A percentile compares a stretch with the other conserved stretches of the same genome.
phyloP scores from a whole-genome alignment of 2,329 filamentous ascomycete species.

The Paracoccidioides brasiliensis region DNA sequence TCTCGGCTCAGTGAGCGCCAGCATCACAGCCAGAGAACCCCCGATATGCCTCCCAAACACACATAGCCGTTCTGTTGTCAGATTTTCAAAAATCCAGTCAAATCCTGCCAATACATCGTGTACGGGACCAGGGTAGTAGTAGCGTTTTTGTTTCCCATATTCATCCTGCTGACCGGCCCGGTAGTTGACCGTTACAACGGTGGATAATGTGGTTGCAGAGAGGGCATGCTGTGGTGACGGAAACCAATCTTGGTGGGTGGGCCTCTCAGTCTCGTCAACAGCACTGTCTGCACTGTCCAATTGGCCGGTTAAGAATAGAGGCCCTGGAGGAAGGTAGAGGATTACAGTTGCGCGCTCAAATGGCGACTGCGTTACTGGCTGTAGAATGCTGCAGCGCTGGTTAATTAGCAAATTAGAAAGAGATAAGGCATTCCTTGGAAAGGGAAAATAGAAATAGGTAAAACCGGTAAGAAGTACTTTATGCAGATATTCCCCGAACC shows the following conservation, averaged over 20 bases:
- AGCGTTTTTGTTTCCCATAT: conserved; percentile 4
- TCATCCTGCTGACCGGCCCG: conserved; percentile 18
- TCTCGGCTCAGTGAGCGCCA: conserved; percentile 29
- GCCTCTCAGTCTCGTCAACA: not conserved
- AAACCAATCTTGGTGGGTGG: not conserved
- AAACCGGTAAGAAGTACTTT: conserved; percentile 12
- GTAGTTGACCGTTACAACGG: conserved; percentile 30
- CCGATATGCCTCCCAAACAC: conserved; percentile 26
- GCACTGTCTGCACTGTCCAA: not conserved
- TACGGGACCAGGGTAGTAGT: conserved; percentile 25
- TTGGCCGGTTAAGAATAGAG: conserved; percentile 14
- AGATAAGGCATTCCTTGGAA: not conserved
- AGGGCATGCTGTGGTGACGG: conserved; percentile 16
- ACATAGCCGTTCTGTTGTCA: conserved; percentile 19
- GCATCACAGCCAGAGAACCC: conserved; percentile 31
- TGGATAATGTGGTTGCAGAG: conserved; percentile 21
- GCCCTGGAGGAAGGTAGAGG: conserved; percentile 27
- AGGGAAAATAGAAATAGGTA: not conserved
- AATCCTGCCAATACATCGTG: conserved; percentile 28
- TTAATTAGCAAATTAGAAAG: not conserved
- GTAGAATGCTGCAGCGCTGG: not conserved
- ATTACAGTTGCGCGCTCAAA: conserved; percentile 19
- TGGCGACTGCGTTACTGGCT: not conserved
- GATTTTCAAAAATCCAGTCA: conserved; percentile 24
- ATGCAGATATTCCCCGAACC: conserved; percentile 19